Evolutionary conservation across 2,329 filamentous ascomycete species (phyloP), one percentile per base, ranked within the genome.

Genomic region (Pezicula radicicola): DNA sequence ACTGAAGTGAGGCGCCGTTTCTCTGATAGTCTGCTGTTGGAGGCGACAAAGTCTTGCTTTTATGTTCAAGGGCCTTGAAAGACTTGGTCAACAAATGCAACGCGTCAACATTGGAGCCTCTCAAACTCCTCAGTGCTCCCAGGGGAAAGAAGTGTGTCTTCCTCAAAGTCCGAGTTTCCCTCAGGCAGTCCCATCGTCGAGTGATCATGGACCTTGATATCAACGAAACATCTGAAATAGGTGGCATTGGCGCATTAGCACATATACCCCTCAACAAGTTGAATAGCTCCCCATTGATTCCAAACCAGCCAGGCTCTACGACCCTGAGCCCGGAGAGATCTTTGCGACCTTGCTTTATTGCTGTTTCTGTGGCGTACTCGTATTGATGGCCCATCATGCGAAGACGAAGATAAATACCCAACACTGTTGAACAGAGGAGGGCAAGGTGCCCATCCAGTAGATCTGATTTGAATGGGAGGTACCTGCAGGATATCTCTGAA

Each of bases 151-250:
- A 10, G 30, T 33, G 7, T 16, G 13, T 42, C 16, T 21, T 42
- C 40, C 40, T 42, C 40, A 19, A 42, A 15, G 40, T 19, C 40
- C 18, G 30, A 7, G 9, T 42, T 27, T 39, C 46, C 6, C 16
- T 55, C 62, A 59, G 63, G 6, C 50, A 36, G 18, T 60, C 35
- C 60, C 61, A 64, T 40, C 61, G 52, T 19, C 44, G 48, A 9
- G 52, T 61, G 33, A 63, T 62, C 62, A 63, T 63, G 9, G 52
- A 58, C 21, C 63, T 53, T 16, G 60, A 63, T 27, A 64, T 63
- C 1, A 63, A 45, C 21, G 58, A 60, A 4, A 65, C 61, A 35
- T 59, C 58, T 13, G 59, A 62, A 9, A 46, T 59, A 3, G 63
- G 61, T 13, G 63, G 63, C 54, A 64, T 47, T 13, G 62, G 61